Percentiles rank a stretch among this genome's conserved stretches.
These are phyloP conservation scores for Fusarium fracticaudum DNA, from an alignment of 2,329 filamentous ascomycete genomes.

Conservation along the genomic window DNA sequence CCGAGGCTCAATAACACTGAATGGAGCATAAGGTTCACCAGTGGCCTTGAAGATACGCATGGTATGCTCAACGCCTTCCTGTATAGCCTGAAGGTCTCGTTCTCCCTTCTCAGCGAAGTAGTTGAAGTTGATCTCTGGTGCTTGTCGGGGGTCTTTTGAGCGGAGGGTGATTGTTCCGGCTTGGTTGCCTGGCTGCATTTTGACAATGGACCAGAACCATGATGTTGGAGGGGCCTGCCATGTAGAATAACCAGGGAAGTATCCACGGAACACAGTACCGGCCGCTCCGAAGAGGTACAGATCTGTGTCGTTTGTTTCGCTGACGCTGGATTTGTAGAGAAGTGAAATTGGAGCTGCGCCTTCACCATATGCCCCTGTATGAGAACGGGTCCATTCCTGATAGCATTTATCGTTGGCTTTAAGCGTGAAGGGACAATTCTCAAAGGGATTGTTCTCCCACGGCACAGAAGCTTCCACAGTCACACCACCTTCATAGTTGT, in stretches of 20 bases:
- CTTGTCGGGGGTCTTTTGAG: constrained; percentile 69
- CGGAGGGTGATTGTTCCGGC: constrained; percentile 69
- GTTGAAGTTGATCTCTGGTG: constrained; percentile 70
- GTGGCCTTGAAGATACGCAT: constrained; percentile 41
- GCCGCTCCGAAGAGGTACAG: constrained; percentile 45
- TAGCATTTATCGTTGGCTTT: constrained; percentile 47
- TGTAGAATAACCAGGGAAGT: constrained; percentile 42
- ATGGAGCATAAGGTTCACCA: constrained; percentile 37
- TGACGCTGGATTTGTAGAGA: constrained; percentile 42
- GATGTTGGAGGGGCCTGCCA: constrained; percentile 46
- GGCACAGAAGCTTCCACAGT: constrained; percentile 28
- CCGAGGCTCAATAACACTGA: constrained; percentile 34
- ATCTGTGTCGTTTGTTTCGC: constrained; percentile 42
- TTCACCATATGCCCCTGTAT: constrained; percentile 38
- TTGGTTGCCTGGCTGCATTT: constrained; percentile 69
- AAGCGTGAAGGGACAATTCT: constrained; percentile 12
- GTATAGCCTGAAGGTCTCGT: constrained; percentile 9
- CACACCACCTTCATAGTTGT: constrained; percentile 43
- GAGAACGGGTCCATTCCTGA: constrained; percentile 41
- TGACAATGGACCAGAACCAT: constrained; percentile 51
- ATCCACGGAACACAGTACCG: constrained; percentile 41
- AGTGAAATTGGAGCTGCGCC: constrained; percentile 38
- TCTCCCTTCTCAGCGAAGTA: constrained; percentile 56
- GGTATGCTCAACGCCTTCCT: constrained; percentile 30
- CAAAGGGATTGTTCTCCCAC: constrained; percentile 27